phyloP scores from a whole-genome alignment of 495 filamentous ascomycete species.

The Platismatia glauca region DNA sequence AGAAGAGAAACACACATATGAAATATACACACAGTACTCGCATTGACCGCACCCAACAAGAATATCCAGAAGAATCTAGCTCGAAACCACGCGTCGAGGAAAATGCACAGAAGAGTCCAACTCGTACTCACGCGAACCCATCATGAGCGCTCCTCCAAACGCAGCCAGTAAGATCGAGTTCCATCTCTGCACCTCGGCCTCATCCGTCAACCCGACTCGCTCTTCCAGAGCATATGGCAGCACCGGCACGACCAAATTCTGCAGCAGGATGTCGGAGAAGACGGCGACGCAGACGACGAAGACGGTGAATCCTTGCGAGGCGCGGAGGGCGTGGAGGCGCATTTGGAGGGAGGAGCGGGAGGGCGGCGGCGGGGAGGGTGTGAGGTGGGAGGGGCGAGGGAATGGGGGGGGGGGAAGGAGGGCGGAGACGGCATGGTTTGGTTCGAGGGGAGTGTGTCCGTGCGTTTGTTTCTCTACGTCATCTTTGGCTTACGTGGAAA shows the following conservation, averaged over 20 bases:
- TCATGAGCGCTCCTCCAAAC: slow-evolving; percentile 62
- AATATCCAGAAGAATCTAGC: too few relatives aligned
- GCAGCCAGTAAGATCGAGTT: slow-evolving; percentile 66
- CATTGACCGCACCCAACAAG: too few relatives aligned
- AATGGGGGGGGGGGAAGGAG: too few relatives aligned
- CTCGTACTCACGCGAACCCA: slow-evolving; percentile 39
- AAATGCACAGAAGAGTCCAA: too few relatives aligned
- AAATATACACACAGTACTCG: too few relatives aligned
- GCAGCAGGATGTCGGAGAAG: slow-evolving; percentile 37
- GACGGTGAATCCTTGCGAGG: slow-evolving; percentile 39
- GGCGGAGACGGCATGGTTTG: too few relatives aligned
- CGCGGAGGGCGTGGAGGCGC: slow-evolving; percentile 17
- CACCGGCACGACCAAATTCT: slow-evolving; percentile 56
- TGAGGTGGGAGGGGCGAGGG: not conserved
- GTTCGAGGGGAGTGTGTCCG: too few relatives aligned
- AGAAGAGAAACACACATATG: too few relatives aligned
- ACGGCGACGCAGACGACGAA: slow-evolving; percentile 44
- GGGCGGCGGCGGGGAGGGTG: too few relatives aligned
- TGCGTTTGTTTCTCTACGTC: too few relatives aligned
- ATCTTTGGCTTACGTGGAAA: too few relatives aligned
- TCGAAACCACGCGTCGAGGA: too few relatives aligned
- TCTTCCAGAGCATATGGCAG: slow-evolving; percentile 62
- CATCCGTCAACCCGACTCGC: slow-evolving; percentile 44
- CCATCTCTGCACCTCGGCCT: slow-evolving; percentile 59
- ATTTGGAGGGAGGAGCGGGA: not conserved